Evolutionary conservation across 345 rosid genomes (phyloP), one percentile per base, ranked within the genome.

Genomic region (Bruguiera parviflora): DNA sequence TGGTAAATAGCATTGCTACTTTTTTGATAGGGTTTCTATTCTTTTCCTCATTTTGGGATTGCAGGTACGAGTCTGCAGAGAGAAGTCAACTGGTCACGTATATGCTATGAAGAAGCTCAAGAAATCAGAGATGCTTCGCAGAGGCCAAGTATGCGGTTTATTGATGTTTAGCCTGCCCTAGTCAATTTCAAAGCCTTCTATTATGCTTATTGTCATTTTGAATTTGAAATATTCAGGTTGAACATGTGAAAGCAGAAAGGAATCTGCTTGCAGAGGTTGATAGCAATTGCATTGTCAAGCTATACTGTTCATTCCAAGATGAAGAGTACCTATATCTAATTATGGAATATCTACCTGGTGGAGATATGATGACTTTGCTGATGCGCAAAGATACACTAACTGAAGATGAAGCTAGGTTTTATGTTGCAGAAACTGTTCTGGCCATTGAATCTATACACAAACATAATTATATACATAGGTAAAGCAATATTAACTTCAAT

Each of bases 81-180:
- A 95, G 80, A 92, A 87, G 84, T 79, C 91, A 53, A 85, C 98
- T 24, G 88, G 96, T 63, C 88, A 92, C 69, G 98, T 96, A 58
- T 92, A 90, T 77, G 99, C 99, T 32, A 95, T 95, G 99, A 95
- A 95, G 79, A 90, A 88, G 74, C 96, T 89, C 51, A 89, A 86
- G 80, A 89, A 89, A 75, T 86, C 96, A 6, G 98, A 94, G 87
- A 94, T 94, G 97, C 97, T 94, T 81, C 95, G 96, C 24, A 84
- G 98, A 80, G 98, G 98, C 81, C 98, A 94, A 55, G 73, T 69
- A 66, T 73, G 37, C 39, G 51, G 24, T 64, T 63, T 58, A 18
- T 73, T 67, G 27, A 31, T 24, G 52, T 61, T 29, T 58, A 0
- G 32, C 18, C 28, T n/a, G 59, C 16, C 11, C 5, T 21, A 56